Evolutionary conservation across 2,329 filamentous ascomycete genomes (phyloP).

Genomic region (Aspergillus calidoustus): DNA sequence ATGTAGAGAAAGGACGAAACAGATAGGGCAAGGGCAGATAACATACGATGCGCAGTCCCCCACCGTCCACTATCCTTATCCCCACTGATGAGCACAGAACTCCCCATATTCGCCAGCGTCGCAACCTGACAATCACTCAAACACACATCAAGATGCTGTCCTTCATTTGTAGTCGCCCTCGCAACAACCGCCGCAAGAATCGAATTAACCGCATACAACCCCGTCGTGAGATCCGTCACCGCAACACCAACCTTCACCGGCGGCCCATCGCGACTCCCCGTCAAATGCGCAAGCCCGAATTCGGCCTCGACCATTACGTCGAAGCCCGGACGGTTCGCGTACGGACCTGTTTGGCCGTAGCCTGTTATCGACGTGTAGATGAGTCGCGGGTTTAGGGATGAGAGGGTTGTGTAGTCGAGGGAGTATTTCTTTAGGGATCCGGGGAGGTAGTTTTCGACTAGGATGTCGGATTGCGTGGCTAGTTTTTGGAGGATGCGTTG

Average conservation of each 20-base stretch:
- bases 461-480: slow-evolving; percentile 80
- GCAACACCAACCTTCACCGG: slow-evolving; percentile 99
- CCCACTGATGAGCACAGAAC: slow-evolving; percentile 85
- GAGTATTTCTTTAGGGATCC: slow-evolving; percentile 86
- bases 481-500: slow-evolving; percentile 86
- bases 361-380: slow-evolving; percentile 97
- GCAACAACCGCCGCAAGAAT: slow-evolving; percentile 94
- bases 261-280: slow-evolving; percentile 81
- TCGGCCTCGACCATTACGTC: slow-evolving; percentile 99
- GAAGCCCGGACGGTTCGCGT: slow-evolving; percentile 85
- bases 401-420: slow-evolving; percentile 83
- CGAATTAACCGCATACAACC: slow-evolving; percentile 90
- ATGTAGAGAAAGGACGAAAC: slow-evolving; percentile 29
- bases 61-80: slow-evolving; percentile 86
- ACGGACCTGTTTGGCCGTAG: slow-evolving; percentile 94
- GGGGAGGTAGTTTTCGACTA: slow-evolving; percentile 97
- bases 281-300: slow-evolving; percentile 98
- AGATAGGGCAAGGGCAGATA: neutral
- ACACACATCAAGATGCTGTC: slow-evolving; percentile 90
- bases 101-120: slow-evolving; percentile 92
- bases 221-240: slow-evolving; percentile 93
- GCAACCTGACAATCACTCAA: slow-evolving; percentile 96
- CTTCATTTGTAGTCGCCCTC: slow-evolving; percentile 72
- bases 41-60: slow-evolving; percentile 90
- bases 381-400: slow-evolving; percentile 78